phyloP scores from a whole-genome alignment of 2,329 filamentous ascomycete genomes.

The Colletotrichum nymphaeae region DNA sequence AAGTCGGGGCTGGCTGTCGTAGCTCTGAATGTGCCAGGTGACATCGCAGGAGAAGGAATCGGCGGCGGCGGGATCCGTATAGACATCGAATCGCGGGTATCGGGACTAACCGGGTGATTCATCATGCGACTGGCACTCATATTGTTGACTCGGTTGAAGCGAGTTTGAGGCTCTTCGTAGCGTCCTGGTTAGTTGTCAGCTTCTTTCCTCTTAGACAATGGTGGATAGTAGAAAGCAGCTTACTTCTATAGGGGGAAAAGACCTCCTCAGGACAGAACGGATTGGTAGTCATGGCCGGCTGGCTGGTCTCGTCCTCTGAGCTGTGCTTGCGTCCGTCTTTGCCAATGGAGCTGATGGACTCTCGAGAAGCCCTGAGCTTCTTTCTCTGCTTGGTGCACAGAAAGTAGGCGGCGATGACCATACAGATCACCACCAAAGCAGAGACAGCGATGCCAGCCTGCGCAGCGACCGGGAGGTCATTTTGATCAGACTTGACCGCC shows the following conservation, averaged over 20 bases:
- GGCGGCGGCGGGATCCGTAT: background rate
- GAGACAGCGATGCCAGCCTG: constrained; percentile 20
- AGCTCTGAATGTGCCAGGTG: background rate
- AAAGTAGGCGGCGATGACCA: constrained; percentile 37
- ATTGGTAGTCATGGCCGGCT: constrained; percentile 41
- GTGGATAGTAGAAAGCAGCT: constrained; percentile 24
- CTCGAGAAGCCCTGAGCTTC: constrained; percentile 17
- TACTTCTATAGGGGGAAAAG: constrained; percentile 60
- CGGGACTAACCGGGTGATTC: constrained; percentile 30
- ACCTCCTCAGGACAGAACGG: constrained; percentile 47
- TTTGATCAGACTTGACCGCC: background rate
- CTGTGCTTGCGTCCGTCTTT: constrained; percentile 36
- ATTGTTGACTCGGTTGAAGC: constrained; percentile 29
- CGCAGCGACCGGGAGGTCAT: background rate
- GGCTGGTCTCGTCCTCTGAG: constrained; percentile 43
- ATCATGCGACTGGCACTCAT: constrained; percentile 26
- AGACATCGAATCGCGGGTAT: constrained; percentile 5
- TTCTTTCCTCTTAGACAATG: background rate
- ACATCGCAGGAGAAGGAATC: background rate
- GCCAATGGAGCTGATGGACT: constrained; percentile 25
- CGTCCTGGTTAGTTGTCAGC: constrained; percentile 25
- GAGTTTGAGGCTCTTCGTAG: constrained; percentile 34
- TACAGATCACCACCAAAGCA: constrained; percentile 21
- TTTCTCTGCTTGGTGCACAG: constrained; percentile 31
- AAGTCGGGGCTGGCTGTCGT: constrained; percentile 12